Evolutionary conservation across 179 eudicot species (phyloP).

Genomic region (Amaranthus tricolor): DNA sequence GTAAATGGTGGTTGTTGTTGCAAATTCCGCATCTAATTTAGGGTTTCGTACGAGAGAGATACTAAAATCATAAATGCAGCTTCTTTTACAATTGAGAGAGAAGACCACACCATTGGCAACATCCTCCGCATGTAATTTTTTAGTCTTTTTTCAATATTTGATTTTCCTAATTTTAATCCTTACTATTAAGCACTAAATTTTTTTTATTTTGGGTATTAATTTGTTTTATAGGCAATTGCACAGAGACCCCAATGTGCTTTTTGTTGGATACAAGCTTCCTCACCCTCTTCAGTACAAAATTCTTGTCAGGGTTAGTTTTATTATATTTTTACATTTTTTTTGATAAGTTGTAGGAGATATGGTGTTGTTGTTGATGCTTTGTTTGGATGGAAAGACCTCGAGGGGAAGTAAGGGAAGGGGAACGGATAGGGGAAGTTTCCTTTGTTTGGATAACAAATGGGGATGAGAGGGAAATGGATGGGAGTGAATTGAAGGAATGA

Average conservation of each 20-base stretch:
- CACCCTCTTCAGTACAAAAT: constrained; percentile 99
- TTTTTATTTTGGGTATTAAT: too few species aligned
- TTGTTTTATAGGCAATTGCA: constrained; percentile 77
- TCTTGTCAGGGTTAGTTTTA: constrained; percentile 64
- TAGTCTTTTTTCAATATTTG: not conserved
- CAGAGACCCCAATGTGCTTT: constrained; percentile 83
- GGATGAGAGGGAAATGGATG: too few species aligned
- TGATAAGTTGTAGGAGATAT: not conserved
- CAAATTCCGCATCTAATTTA: not conserved
- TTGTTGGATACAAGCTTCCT: constrained; percentile 97
- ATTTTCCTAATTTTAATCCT: too few species aligned
- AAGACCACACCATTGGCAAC: constrained; percentile 94
- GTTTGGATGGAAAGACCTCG: too few species aligned
- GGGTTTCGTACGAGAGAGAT: constrained; percentile 96
- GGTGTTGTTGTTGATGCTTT: not conserved
- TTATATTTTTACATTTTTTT: not conserved
- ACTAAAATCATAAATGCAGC: constrained; percentile 98
- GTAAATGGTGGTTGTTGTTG: not conserved
- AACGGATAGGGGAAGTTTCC: too few species aligned
- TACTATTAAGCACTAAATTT: too few species aligned
- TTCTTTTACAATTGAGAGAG: constrained; percentile 86
- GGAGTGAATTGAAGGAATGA: too few species aligned
- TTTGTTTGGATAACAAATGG: too few species aligned
- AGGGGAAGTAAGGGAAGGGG: too few species aligned
- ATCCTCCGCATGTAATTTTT: constrained; percentile 73